These are phyloP conservation scores for Podospora sp. DNA, from an alignment of 495 filamentous ascomycete genomes.

Conservation along the genomic window DNA sequence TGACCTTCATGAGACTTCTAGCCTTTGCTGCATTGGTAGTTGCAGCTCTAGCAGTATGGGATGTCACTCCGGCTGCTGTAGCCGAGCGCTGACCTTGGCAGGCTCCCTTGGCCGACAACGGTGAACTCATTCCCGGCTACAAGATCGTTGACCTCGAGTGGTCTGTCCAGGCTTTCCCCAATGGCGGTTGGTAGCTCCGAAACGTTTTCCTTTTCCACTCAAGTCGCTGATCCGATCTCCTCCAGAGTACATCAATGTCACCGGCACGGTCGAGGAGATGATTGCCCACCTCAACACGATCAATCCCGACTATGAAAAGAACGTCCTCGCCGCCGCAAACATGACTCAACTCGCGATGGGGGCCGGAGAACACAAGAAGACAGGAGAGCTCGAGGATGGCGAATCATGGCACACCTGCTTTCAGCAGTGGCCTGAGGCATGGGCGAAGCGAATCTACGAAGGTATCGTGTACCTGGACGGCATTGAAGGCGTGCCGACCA, in stretches of 20 bases:
- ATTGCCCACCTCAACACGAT: constrained; percentile 10
- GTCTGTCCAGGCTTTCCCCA: constrained; percentile 19
- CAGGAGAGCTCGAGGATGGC: too few relatives aligned
- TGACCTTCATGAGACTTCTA: too few relatives aligned
- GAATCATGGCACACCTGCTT: not conserved
- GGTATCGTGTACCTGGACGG: constrained; percentile 29
- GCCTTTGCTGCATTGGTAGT: not conserved
- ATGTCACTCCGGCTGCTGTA: not conserved
- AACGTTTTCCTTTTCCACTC: not conserved
- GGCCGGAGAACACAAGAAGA: too few relatives aligned
- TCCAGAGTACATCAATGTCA: constrained; percentile 11
- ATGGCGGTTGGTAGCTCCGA: not conserved
- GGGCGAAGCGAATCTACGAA: constrained; percentile 14
- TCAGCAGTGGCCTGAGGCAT: not conserved
- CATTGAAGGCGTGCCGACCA: constrained; percentile 19
- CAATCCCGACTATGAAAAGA: constrained; percentile 25
- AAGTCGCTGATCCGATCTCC: not conserved
- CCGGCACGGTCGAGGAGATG: constrained; percentile 26
- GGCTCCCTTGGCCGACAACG: not conserved
- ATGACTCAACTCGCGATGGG: not conserved
- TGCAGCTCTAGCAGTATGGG: not conserved
- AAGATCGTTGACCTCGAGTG: constrained; percentile 15
- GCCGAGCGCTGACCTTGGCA: not conserved
- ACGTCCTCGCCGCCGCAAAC: constrained; percentile 1
- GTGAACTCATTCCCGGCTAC: constrained; percentile 17